Conservation (phyloP, 345 rosid genomes). For the Acer saccharum region DNA sequence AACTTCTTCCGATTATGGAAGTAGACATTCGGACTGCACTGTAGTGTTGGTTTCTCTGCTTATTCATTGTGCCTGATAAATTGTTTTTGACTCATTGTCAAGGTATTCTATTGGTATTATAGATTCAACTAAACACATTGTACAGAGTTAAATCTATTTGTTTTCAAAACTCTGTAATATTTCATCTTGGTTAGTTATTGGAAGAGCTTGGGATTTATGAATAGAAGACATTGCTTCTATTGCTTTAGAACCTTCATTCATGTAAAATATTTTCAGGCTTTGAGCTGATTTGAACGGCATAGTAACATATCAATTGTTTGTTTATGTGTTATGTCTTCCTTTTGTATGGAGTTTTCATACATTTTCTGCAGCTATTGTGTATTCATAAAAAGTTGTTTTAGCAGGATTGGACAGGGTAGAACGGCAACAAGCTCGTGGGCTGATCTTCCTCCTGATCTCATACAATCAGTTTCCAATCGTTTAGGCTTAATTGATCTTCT, state of each 20-base stretch:
- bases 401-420: not conserved
- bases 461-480: slow-evolving; percentile 13
- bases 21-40: no score
- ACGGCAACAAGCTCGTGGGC: slow-evolving; percentile 6
- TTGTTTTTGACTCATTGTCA: not conserved
- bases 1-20: no score
- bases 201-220: no score
- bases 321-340: no score
- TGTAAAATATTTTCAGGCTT: not conserved
- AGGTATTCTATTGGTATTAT: no score
- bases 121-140: no score
- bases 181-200: no score
- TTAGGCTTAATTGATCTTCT: slow-evolving; percentile 27
- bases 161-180: no score
- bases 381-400: not conserved
- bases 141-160: no score
- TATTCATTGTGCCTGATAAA: no score
- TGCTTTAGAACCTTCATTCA: not conserved
- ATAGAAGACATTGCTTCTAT: no score
- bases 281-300: not conserved
- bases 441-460: slow-evolving; percentile 28
- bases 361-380: not conserved
- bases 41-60: no score
- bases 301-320: not conserved
- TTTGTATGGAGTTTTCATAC: not conserved